Evolutionary conservation across 2,329 filamentous ascomycete genomes (phyloP), one percentile per base, ranked within the genome.

Genomic region (Metarhizium humberi): DNA sequence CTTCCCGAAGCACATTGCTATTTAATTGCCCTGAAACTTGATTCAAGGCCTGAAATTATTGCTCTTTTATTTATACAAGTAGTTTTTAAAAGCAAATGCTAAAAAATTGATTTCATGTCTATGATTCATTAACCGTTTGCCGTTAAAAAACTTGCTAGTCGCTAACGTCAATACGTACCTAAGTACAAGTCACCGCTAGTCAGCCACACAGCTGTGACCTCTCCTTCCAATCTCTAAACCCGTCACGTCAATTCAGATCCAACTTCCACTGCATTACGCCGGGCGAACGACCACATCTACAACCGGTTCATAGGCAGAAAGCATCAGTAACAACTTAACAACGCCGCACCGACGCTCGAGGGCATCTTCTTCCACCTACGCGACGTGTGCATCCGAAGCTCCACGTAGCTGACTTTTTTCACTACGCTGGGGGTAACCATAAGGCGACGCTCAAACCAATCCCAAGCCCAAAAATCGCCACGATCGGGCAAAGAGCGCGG

Each of bases 141-240:
- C 18, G 18, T 25, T n/a, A 3, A 8, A 16, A 46, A n/a, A 46
- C 6, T 46, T 20, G n/a, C 7, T n/a, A 29, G 43, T 2, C 18
- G 45, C 51, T 57, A 62, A 52, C 56, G 20, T 11, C 42, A 7
- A 36, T 43, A 18, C 16, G 32, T 8, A 10, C 6, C 2, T 2
- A 11, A 29, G 29, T 32, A 54, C 43, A 32, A 49, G 53, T 48
- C 38, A 52, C 56, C 56, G 59, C 57, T 61, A 63, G 56, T 57
- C 52, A 53, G 52, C 52, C 52, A 58, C 53, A 49, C 40, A 48
- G 43, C 51, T 45, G 54, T 54, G 58, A 62, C 60, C 54, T 62
- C 58, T 53, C 56, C 52, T 59, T 48, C 55, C 43, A 47, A 36
- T 54, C 56, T 52, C 56, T 56, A 57, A 38, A 55, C 55, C 58